Evolutionary conservation across 1,139 yeast species (phyloP).

Genomic region (Yamadazyma trypodendri): DNA sequence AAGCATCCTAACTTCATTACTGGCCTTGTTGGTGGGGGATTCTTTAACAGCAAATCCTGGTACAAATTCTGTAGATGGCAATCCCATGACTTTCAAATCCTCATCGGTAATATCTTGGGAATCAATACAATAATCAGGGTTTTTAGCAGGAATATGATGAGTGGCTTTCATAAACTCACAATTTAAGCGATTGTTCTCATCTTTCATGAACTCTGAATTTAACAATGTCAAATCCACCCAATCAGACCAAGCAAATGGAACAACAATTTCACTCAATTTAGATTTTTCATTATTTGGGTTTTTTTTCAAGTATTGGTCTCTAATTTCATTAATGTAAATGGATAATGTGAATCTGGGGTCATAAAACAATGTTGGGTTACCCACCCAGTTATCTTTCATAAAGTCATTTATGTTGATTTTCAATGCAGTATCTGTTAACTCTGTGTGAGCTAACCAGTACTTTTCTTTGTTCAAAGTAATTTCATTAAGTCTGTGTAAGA

Average conservation of each 20-base stretch:
- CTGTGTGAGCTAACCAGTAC: constrained; percentile 31
- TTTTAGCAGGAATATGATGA: constrained; percentile 20
- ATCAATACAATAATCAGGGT: constrained; percentile 25
- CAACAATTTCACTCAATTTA: constrained; percentile 14
- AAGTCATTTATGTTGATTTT: constrained; percentile 23
- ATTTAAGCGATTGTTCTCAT: constrained; percentile 16
- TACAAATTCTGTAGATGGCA: constrained; percentile 19
- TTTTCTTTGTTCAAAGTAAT: constrained; percentile 18
- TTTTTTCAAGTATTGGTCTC: constrained; percentile 15
- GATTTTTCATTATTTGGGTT: constrained; percentile 14
- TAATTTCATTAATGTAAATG: constrained; percentile 29
- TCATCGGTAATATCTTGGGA: constrained; percentile 21
- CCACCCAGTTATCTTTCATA: constrained; percentile 17
- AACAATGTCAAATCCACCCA: constrained; percentile 29
- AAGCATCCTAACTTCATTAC: constrained; percentile 26
- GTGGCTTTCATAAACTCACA: constrained; percentile 22
- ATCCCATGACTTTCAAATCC: constrained; percentile 25
- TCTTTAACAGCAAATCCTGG: constrained; percentile 27
- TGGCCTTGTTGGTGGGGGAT: constrained; percentile 25
- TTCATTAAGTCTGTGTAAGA: constrained; percentile 21
- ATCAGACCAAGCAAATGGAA: constrained; percentile 32
- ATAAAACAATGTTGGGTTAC: constrained; percentile 24
- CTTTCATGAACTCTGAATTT: constrained; percentile 18
- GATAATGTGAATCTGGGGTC: constrained; percentile 44
- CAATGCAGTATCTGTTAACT: constrained; percentile 23